These are phyloP conservation scores for Pichia sp. DNA, from an alignment of 1,139 yeast genomes.

Conservation along the genomic window DNA sequence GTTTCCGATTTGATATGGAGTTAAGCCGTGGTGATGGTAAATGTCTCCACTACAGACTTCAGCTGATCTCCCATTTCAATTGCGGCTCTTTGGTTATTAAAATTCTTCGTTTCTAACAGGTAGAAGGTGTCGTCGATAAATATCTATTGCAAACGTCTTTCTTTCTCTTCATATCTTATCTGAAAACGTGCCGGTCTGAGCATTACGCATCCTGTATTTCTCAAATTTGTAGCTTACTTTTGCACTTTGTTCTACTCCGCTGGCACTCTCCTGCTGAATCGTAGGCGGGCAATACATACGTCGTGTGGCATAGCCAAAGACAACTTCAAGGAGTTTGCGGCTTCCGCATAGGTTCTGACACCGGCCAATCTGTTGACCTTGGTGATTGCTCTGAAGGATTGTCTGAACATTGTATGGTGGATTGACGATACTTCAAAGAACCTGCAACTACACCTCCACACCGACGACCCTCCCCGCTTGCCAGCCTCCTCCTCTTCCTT, in stretches of 20 bases:
- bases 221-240: no score
- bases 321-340: constrained; percentile 63
- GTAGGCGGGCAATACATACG: constrained; percentile 37
- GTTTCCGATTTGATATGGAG: not conserved
- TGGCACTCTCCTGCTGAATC: not conserved
- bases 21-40: no score
- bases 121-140: no score
- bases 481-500: not conserved
- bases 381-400: constrained; percentile 57
- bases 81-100: no score
- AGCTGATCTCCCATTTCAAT: no score
- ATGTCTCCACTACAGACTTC: no score
- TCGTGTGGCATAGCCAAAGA: constrained; percentile 89
- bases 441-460: not conserved
- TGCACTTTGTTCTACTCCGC: not conserved
- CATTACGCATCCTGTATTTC: no score
- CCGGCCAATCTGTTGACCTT: constrained; percentile 53
- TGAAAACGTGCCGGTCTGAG: no score
- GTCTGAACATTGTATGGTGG: constrained; percentile 54
- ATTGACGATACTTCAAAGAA: not conserved
- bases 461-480: not conserved
- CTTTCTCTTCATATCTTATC: not conserved
- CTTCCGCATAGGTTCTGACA: constrained; percentile 84
- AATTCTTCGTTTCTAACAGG: no score
- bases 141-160: not conserved